phyloP scores from a whole-genome alignment of 1,284 basidiomycete genomes.

The Irpex lacteus region DNA sequence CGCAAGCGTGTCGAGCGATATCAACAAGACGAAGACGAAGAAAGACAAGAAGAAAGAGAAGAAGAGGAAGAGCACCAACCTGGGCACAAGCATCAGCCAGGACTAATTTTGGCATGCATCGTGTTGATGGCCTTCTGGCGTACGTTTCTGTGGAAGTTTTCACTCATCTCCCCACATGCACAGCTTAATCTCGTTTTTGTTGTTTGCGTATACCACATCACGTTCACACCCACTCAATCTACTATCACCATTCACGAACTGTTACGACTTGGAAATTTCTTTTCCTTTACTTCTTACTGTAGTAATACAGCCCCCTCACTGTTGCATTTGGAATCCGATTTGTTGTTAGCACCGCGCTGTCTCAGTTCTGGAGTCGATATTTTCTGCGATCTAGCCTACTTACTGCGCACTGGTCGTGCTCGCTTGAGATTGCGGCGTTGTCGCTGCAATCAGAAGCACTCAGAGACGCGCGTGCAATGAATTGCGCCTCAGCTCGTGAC shows the following conservation, averaged over 20 bases:
- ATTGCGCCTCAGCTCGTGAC: slow-evolving; percentile 10
- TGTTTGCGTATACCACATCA: slow-evolving; percentile 6
- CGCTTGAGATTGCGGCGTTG: background rate
- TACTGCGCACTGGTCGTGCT: background rate
- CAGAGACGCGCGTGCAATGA: slow-evolving; percentile 1
- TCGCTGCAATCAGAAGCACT: background rate
- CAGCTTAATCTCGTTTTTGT: background rate
- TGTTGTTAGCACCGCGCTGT: slow-evolving; percentile 5
- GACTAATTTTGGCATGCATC: slow-evolving; percentile 2
- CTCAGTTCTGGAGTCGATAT: background rate
- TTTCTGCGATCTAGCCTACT: slow-evolving; percentile 1
- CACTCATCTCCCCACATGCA: slow-evolving; percentile 5
- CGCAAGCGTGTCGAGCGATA: slow-evolving; percentile 27
- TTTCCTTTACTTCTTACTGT: slow-evolving; percentile 20
- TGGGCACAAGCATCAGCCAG: slow-evolving; percentile 6
- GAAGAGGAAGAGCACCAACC: slow-evolving; percentile 29
- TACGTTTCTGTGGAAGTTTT: background rate
- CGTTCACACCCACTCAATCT: background rate
- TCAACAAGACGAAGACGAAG: slow-evolving; percentile 25
- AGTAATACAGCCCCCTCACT: slow-evolving; percentile 23
- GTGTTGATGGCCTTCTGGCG: slow-evolving; percentile 4
- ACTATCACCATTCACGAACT: slow-evolving; percentile 19
- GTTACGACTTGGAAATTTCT: slow-evolving; percentile 15
- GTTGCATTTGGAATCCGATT: slow-evolving; percentile 14
- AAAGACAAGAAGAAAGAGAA: slow-evolving; percentile 30